Conservation (phyloP, 2,329 filamentous ascomycete genomes). For the Volutella citrinella region DNA sequence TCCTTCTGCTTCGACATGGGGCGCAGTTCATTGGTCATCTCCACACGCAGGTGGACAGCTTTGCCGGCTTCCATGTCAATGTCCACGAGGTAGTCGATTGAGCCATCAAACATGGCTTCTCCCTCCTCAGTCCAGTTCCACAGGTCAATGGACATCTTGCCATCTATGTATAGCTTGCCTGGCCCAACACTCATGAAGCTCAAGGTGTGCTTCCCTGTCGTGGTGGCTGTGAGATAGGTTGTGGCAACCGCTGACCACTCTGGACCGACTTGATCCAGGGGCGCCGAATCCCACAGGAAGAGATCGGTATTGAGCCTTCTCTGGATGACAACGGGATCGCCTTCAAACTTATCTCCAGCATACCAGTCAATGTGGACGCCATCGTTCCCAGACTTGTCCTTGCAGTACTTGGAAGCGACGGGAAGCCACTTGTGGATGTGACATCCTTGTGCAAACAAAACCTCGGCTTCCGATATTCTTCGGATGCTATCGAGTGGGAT, state of each 20-base stretch:
- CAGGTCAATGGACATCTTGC: conserved; percentile 57
- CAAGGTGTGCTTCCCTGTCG: conserved; percentile 61
- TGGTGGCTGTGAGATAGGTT: conserved; percentile 55
- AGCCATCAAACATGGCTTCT: conserved; percentile 70
- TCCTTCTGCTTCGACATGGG: conserved; percentile 57
- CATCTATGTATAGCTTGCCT: conserved; percentile 59
- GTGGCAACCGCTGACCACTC: conserved; percentile 64
- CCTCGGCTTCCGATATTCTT: conserved; percentile 49
- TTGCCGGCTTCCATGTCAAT: conserved; percentile 57
- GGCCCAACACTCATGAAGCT: conserved; percentile 68
- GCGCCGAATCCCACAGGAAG: conserved; percentile 69
- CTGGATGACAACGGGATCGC: conserved; percentile 54
- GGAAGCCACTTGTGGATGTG: conserved; percentile 28
- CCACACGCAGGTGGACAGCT: conserved; percentile 52
- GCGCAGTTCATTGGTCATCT: conserved; percentile 59
- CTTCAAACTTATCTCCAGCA: conserved; percentile 60
- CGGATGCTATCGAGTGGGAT: conserved; percentile 60
- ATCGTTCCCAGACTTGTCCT: conserved; percentile 45
- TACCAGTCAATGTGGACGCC: conserved; percentile 66
- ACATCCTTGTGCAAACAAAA: conserved; percentile 48
- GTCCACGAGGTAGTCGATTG: conserved; percentile 60
- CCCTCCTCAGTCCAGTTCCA: conserved; percentile 70
- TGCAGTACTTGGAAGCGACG: conserved; percentile 24
- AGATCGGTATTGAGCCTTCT: conserved; percentile 62
- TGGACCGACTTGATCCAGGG: conserved; percentile 55